Conservation (phyloP, 2,329 filamentous ascomycete genomes). For the Pseudocercospora eumusae region DNA sequence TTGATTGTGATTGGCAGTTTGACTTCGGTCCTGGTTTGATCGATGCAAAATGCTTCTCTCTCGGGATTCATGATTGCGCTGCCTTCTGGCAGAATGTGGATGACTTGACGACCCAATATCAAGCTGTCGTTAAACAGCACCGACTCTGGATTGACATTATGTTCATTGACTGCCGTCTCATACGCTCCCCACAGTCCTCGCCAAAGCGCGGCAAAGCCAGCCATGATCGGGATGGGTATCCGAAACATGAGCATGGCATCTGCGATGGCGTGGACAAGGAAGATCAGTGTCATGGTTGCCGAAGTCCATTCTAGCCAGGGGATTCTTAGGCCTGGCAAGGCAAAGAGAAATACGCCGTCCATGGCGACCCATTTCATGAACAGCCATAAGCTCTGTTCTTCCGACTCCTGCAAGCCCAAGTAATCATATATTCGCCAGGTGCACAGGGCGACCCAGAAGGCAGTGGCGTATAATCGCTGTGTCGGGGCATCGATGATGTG, state of each 20-base stretch:
- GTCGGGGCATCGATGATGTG: slow-evolving; percentile 83
- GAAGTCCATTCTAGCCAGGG: slow-evolving; percentile 95
- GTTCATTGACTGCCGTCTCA: slow-evolving; percentile 90
- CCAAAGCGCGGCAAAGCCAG: slow-evolving; percentile 70
- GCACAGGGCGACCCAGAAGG: slow-evolving; percentile 73
- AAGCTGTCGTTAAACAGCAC: slow-evolving; percentile 91
- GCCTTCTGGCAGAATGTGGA: slow-evolving; percentile 96
- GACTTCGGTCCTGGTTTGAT: slow-evolving; percentile 60
- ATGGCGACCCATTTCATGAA: slow-evolving; percentile 93
- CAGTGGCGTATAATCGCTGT: slow-evolving; percentile 82
- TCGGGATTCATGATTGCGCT: slow-evolving; percentile 83
- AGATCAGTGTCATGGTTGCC: slow-evolving; percentile 68
- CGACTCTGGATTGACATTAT: slow-evolving; percentile 80
- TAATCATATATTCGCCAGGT: slow-evolving; percentile 89
- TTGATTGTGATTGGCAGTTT: slow-evolving; percentile 88
- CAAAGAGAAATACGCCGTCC: slow-evolving; percentile 84
- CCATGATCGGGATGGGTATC: slow-evolving; percentile 73
- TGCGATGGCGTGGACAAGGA: slow-evolving; percentile 68
- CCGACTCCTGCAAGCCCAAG: slow-evolving; percentile 73
- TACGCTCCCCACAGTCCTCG: slow-evolving; percentile 82
- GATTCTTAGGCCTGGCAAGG: slow-evolving; percentile 82
- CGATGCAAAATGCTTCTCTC: slow-evolving; percentile 77
- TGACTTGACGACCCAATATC: slow-evolving; percentile 94
- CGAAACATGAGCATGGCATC: slow-evolving; percentile 93
- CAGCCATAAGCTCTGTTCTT: slow-evolving; percentile 81